Percentiles rank a stretch among this genome's conserved stretches.
phyloP scores from a whole-genome alignment of 176 grass and related monocot genomes.

The Phyllostachys edulis region DNA sequence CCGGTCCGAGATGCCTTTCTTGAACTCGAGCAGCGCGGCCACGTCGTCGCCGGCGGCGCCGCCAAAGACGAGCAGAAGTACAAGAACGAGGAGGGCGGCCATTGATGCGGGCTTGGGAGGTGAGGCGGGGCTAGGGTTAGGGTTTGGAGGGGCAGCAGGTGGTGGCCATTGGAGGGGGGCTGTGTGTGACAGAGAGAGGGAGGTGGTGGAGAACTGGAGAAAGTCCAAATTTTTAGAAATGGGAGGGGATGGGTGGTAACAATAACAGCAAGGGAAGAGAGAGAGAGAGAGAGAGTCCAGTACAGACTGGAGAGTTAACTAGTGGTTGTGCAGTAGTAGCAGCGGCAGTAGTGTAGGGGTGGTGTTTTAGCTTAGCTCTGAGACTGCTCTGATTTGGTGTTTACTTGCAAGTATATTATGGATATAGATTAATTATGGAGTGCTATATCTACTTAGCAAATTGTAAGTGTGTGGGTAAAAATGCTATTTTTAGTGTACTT shows the following conservation, averaged over 20 bases:
- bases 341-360: not conserved
- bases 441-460: not conserved
- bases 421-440: not conserved
- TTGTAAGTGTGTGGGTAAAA: not conserved
- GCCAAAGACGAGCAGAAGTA: slow-evolving; percentile 22
- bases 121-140: slow-evolving; percentile 35
- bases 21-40: slow-evolving; percentile 86
- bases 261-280: slow-evolving; percentile 13
- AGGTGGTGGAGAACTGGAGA: slow-evolving; percentile 23
- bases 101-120: slow-evolving; percentile 26
- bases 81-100: slow-evolving; percentile 40
- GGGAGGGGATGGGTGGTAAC: slow-evolving; percentile 39
- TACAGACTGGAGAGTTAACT: slow-evolving; percentile 54
- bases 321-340: slow-evolving; percentile 33
- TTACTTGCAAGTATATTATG: not conserved
- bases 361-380: slow-evolving; percentile 21
- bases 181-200: not conserved
- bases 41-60: slow-evolving; percentile 55
- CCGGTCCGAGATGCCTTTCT: slow-evolving; percentile 69
- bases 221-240: slow-evolving; percentile 49
- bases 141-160: slow-evolving; percentile 18
- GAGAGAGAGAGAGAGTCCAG: not conserved
- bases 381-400: not conserved
- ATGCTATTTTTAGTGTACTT: too few species aligned
- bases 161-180: slow-evolving; percentile 46